These are phyloP conservation scores for Cantharellus anzutake DNA, from an alignment of 768 basidiomycete species.

Conservation along the genomic window DNA sequence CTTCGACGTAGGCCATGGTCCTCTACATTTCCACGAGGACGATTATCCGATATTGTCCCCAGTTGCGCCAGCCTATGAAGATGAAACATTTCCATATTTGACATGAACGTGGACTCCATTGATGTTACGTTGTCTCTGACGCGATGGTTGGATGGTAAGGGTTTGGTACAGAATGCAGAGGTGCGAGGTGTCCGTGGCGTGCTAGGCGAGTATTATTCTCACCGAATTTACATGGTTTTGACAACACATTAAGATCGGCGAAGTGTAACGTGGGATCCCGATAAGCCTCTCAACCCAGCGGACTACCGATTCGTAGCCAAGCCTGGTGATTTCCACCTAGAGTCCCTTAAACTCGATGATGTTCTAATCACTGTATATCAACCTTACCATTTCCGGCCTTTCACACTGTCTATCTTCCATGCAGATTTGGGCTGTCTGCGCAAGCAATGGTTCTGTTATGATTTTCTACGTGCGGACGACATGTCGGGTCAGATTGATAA, in stretches of 20 bases:
- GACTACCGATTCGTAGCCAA: slow-evolving; percentile 53
- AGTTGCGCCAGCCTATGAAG: slow-evolving; percentile 1
- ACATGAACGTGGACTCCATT: slow-evolving; percentile 82
- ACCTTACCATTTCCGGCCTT: slow-evolving; percentile 80
- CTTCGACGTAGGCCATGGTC: slow-evolving; percentile 63
- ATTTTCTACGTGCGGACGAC: slow-evolving; percentile 81
- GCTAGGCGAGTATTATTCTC: slow-evolving; percentile 37
- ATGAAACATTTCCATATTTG: slow-evolving; percentile 38
- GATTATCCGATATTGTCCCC: slow-evolving; percentile 15
- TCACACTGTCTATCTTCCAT: slow-evolving; percentile 81
- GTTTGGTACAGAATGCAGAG: slow-evolving; percentile 75
- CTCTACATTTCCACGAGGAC: slow-evolving; percentile 28
- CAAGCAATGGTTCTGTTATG: slow-evolving; percentile 92
- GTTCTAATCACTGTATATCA: slow-evolving; percentile 89
- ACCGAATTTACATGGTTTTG: background rate
- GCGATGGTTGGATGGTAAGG: slow-evolving; percentile 92
- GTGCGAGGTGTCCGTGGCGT: slow-evolving; percentile 90
- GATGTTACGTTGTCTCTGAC: slow-evolving; percentile 85
- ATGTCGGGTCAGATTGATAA: slow-evolving; percentile 97
- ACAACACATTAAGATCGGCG: slow-evolving; percentile 45
- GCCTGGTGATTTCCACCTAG: slow-evolving; percentile 82
- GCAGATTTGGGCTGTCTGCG: slow-evolving; percentile 70
- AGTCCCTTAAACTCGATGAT: slow-evolving; percentile 80
- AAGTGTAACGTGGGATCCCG: slow-evolving; percentile 68
- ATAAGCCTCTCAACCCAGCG: slow-evolving; percentile 63